A percentile compares a stretch with the other conserved stretches of the same genome.
Evolutionary conservation across 257 asterid genomes (phyloP).

Genomic region (Leptodermis oblonga): DNA sequence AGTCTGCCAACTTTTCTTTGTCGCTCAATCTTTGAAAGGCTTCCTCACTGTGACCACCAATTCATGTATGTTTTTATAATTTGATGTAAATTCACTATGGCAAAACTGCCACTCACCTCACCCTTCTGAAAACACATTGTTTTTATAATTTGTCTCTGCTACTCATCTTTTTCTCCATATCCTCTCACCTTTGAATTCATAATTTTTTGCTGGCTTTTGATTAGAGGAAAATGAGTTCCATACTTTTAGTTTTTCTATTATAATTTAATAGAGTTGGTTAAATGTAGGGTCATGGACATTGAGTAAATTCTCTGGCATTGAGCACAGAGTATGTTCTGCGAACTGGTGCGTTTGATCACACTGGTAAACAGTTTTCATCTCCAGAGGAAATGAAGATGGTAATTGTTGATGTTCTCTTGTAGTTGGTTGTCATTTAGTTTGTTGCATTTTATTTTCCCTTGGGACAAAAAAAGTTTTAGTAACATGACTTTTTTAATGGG

Average conservation of each 20-base stretch:
- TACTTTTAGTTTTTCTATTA: not conserved
- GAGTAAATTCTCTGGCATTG: constrained; percentile 95
- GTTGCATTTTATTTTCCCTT: not conserved
- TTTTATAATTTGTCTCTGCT: not conserved
- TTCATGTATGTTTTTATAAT: not conserved
- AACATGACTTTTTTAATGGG: not conserved
- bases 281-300: constrained; percentile 91
- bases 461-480: too few relatives aligned
- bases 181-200: not conserved
- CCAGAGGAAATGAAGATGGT: constrained; percentile 94
- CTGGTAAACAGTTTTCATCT: constrained; percentile 56
- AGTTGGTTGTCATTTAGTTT: not conserved
- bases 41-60: not conserved
- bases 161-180: not conserved
- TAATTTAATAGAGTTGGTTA: constrained; percentile 13
- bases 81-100: not conserved
- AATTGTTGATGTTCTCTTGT: not conserved
- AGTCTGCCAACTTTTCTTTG: not conserved
- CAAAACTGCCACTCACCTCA: not conserved
- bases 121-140: not conserved
- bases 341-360: constrained; percentile 93
- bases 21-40: not conserved
- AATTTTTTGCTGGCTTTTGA: not conserved
- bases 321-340: constrained; percentile 95
- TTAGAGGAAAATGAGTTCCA: not conserved